Percentiles rank a stretch among this genome's conserved stretches.
These are phyloP conservation scores for Penicilliopsis zonata DNA, from an alignment of 495 filamentous ascomycete genomes.

Conservation along the genomic window DNA sequence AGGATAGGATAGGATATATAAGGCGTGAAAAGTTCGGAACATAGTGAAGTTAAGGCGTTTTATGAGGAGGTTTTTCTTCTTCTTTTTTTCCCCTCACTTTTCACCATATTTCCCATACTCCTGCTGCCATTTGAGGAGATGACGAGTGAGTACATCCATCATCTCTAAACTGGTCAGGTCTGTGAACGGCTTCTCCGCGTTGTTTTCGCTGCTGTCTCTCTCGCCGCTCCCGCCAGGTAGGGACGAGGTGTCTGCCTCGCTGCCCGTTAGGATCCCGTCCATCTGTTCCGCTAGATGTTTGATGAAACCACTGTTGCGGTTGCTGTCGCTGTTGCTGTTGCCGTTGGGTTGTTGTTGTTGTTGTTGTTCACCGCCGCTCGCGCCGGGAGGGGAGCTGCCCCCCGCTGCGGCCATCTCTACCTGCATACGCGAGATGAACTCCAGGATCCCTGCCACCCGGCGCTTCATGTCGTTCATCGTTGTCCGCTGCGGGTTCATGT, in stretches of 20 bases:
- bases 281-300: constrained; percentile 26
- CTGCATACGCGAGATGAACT: constrained; percentile 84
- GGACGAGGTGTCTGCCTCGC: constrained; percentile 18
- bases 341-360: constrained; percentile 27
- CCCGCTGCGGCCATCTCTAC: constrained; percentile 63
- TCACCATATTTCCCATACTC: constrained; percentile 43
- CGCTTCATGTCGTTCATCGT: constrained; percentile 89
- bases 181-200: constrained; percentile 45
- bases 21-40: too few relatives aligned
- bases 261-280: constrained; percentile 15
- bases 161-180: constrained; percentile 61
- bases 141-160: constrained; percentile 69
- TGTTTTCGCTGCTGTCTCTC: constrained; percentile 6
- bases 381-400: constrained; percentile 26
- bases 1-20: too few relatives aligned
- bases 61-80: too few relatives aligned
- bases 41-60: too few relatives aligned
- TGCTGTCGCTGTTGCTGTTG: too few relatives aligned
- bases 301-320: constrained; percentile 20
- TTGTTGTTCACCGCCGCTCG: constrained; percentile 22
- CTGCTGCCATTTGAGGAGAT: constrained; percentile 70
- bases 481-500: constrained; percentile 45
- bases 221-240: constrained; percentile 20
- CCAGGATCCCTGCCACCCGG: constrained; percentile 68
- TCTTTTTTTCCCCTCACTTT: too few relatives aligned